Evolutionary conservation across 805 yeast genomes (phyloP).

Genomic region (Metschnikowia gruessii): DNA sequence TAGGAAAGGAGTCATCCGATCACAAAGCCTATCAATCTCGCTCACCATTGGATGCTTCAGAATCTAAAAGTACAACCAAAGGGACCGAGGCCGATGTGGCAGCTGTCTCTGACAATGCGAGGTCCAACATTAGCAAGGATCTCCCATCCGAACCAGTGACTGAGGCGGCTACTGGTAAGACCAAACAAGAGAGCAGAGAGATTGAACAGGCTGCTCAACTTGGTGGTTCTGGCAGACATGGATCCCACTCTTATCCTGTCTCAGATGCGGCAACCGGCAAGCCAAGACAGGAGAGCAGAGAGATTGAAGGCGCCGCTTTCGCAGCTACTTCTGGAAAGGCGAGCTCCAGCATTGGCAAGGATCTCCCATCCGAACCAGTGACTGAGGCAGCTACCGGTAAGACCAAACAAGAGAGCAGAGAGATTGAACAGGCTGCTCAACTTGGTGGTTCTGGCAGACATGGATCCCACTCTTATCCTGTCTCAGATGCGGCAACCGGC

Average conservation of each 20-base stretch:
- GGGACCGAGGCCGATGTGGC: background rate
- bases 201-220: constrained; percentile 4
- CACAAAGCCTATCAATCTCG: background rate
- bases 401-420: constrained; percentile 4
- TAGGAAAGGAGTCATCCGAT: background rate
- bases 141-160: background rate
- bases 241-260: background rate
- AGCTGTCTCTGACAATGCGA: background rate
- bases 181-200: constrained; percentile 3
- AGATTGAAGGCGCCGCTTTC: constrained; percentile 17
- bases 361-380: background rate
- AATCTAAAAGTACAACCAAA: background rate
- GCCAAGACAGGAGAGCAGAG: constrained; percentile 5
- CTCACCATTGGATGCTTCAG: constrained; percentile 1
- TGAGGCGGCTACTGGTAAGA: constrained; percentile 3
- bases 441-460: background rate
- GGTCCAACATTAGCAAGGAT: background rate
- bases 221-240: background rate
- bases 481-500: constrained; percentile 2
- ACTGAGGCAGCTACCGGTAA: constrained; percentile 3
- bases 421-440: constrained; percentile 5
- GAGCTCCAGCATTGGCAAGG: background rate
- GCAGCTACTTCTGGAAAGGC: background rate
- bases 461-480: background rate
- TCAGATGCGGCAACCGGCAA: constrained; percentile 4